Evolutionary conservation across 2,329 filamentous ascomycete genomes (phyloP), one percentile per base, ranked within the genome.

Genomic region (Alternaria conjuncta): DNA sequence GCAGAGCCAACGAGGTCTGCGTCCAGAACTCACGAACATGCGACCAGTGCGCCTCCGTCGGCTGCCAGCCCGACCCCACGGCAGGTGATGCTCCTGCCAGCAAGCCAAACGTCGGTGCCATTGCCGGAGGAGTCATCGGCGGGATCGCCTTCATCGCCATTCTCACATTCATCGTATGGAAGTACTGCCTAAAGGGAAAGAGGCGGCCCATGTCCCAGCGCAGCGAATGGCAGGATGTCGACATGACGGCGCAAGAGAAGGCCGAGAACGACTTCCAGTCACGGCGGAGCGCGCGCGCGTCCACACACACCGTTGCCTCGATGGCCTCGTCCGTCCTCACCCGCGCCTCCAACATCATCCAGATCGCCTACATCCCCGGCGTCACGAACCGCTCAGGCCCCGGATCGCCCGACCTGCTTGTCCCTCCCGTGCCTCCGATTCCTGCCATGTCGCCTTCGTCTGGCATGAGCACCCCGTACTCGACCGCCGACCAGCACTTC

Each of bases 281-380:
- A 70, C 82, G 84, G 69, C 80, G 86, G 67, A 86, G 88, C 71
- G 86, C 89, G 68, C 86, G 94, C 71, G 88, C 91, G 59, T 96
- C 94, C 11, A 92, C 92, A 47, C 89, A 96, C 78, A 92, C 92
- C n/a, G 90, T 95, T 58, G 88, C 91, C 74, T 98, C 95, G 12
- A 93, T 99, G 77, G 96, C 96, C 15, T 97, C 94, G 10, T 98
- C 95, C 25, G 94, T 98, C 63, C 87, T 97, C 64, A 98, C 96
- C 18, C 90, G 96, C 66, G 96, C 96, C 53, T 98, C 96, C 75
- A 99, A 99, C 84, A 95, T 99, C 78, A 99, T 99, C 74, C 96
- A 98, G 82, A 99, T 99, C 81, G 96, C 96, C 60, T 99, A 98
- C 80, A 98, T 99, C 70, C 96, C 96, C 13, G 96, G 96, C 64